Evolutionary conservation across 331 rosid species (phyloP), one percentile per base, ranked within the genome.

Genomic region (Prunus yedoensis): DNA sequence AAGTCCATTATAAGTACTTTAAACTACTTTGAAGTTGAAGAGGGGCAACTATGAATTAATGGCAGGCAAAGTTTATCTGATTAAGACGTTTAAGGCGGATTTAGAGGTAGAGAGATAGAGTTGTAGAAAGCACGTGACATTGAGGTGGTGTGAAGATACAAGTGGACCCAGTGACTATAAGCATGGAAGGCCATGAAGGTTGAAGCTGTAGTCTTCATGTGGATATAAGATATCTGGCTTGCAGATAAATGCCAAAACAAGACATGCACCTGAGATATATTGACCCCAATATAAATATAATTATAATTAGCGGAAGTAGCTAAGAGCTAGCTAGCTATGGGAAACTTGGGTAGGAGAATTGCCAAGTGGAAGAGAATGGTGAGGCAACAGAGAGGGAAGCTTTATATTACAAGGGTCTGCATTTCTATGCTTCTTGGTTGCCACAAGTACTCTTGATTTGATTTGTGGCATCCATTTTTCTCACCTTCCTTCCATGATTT

Each of bases 341-440:
- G 81, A 71, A 72, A 75, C 41, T 78, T 68, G 70, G 81, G 88
- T 25, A 79, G 83, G 85, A 88, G 93, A 75, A 66, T 86, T 79
- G 74, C 73, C 41, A 91, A 86, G 84, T 94, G 91, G 93, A 91
- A 84, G 74, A 81, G 88, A 89, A 82, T 86, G 76, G 83, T 82
- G 74, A 89, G 85, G 87, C 96, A 92, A 32, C 96, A 89, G 51
- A 89, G 81, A 74, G 96, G 95, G 70, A 91, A 92, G 89, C 83
- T 94, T 63, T 89, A 86, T 71, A 92, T 94, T 63, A 87, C 88
- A 87, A 87, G 92, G 90, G 81, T 89, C 27, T 94, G 97, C 79
- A 84, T 94, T 73, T 77, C 86, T 70, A 87, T 91, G 92, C 97
- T 94, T 85, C 91, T 94, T 68, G 85, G 92, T 77, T 88, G 93